Evolutionary conservation across 2,329 filamentous ascomycete species (phyloP), one percentile per base, ranked within the genome.

Genomic region (Chaetothyriales sp.): DNA sequence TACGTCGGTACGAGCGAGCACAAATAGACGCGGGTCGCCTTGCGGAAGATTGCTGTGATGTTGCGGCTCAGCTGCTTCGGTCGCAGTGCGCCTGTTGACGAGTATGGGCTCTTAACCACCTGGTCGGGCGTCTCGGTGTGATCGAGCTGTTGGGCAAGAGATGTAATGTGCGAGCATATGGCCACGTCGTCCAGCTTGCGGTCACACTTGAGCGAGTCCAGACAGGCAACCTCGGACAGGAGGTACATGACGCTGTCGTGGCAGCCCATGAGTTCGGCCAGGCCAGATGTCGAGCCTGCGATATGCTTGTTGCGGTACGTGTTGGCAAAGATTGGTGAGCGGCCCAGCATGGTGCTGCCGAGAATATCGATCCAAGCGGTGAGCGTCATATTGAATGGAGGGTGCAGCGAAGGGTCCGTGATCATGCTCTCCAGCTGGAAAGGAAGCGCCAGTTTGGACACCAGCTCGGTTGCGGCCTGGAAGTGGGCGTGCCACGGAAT

Each of bases 401-500:
- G 80, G 55, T 82, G 82, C 15, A 50, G 54, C 9, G 53, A 55
- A 19, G n/a, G 32, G 1, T 54, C 55, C 56, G 76, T 71, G n/a
- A 74, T 72, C 57, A 81, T 76, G 48, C 73, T 72, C 48, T 76
- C 73, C 54, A 80, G 74, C 44, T 79, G 73, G 42, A 76, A 74
- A 8, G 85, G 83, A 42, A 96, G 79, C 53, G 89, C 81, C 32
- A 96, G 81, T 68, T 86, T 89, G 65, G 84, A 79, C 20, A 95
- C 85, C 49, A 96, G 76, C 60, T 81, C 88, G 59, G 84, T 83
- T 18, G 84, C 90, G 2, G 89, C 89, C 66, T 93, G 84, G 71
- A 96, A 95, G 72, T 98, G 92, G 65, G 94, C 86, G 70, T 90
- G 86, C 92, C 92, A 98, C 19, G 89, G 82, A 60, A 96, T 94